A percentile compares a stretch with the other conserved stretches of the same genome.
Conservation (phyloP, 225 moss, liverwort and hornwort genomes). For the Polytrichum commune region DNA sequence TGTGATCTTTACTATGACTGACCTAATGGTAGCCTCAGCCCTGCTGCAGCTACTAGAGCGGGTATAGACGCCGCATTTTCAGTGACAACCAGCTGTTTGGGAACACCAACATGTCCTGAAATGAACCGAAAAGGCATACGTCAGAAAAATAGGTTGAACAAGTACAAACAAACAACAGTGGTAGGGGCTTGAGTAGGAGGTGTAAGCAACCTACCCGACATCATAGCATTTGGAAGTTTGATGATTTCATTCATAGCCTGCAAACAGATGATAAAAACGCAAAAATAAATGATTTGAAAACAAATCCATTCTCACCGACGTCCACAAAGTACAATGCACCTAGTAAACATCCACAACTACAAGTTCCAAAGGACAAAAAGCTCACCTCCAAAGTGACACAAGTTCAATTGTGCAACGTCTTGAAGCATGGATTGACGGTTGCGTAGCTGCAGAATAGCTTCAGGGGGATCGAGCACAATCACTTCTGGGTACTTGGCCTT, state of each 20-base stretch:
- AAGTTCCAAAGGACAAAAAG: no score
- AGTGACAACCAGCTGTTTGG: conserved; percentile 30
- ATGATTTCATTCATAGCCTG: no score
- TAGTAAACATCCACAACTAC: no score
- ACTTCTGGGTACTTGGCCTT: conserved; percentile 24
- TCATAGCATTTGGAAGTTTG: no score
- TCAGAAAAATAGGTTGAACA: no score
- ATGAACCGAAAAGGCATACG: not conserved
- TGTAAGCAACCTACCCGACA: no score
- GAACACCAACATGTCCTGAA: conserved; percentile 36
- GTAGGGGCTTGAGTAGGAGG: no score
- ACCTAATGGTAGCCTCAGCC: conserved; percentile 48
- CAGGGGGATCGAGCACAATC: conserved; percentile 26
- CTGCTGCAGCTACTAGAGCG: conserved; percentile 39
- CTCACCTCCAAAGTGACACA: conserved; percentile 22
- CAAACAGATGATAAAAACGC: no score
- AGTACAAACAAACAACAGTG: no score
- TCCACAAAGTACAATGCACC: no score
- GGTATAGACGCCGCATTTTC: conserved; percentile 32
- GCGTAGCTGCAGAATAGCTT: conserved; percentile 27
- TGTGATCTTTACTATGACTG: not conserved
- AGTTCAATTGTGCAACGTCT: conserved; percentile 28
- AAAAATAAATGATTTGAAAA: no score
- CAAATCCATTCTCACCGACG: no score
- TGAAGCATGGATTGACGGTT: conserved; percentile 31